Percentiles rank a stretch among this genome's conserved stretches.
Conservation (phyloP, 1,139 yeast species). For the Saccharomyces hybrid region DNA sequence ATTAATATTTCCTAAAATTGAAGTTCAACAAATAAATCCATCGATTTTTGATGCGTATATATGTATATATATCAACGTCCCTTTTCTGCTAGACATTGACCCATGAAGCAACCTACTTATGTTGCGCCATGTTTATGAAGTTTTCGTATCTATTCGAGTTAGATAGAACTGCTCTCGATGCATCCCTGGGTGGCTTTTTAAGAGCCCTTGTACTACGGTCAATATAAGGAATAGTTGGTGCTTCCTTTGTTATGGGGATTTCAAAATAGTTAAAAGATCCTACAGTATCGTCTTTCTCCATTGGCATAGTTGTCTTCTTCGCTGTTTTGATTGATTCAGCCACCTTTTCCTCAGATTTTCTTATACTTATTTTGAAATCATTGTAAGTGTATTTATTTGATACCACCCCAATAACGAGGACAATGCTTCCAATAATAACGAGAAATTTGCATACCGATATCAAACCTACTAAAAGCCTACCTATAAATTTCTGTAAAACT, state of each 20-base stretch:
- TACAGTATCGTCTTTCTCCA: constrained; percentile 8
- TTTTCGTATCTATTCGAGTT: constrained; percentile 14
- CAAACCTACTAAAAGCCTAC: constrained; percentile 16
- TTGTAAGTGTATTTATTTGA: not conserved
- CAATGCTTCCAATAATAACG: constrained; percentile 17
- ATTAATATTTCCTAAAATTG: not conserved
- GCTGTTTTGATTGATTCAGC: constrained; percentile 4
- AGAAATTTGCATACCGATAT: constrained; percentile 15
- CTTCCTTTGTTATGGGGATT: constrained; percentile 17
- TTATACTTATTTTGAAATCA: not conserved
- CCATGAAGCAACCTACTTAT: not conserved
- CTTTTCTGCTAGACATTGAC: not conserved
- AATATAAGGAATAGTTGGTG: not conserved
- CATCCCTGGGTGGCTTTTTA: not conserved
- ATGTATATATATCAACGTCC: not conserved
- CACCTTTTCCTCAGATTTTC: not conserved
- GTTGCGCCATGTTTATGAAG: constrained; percentile 16
- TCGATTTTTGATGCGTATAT: not conserved
- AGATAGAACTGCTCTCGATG: constrained; percentile 2
- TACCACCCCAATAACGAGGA: constrained; percentile 2
- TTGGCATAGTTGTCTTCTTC: not conserved
- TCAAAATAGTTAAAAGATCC: constrained; percentile 22
- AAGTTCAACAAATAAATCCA: not conserved
- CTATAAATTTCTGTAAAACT: constrained; percentile 14
- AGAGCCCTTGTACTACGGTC: not conserved